phyloP scores from a whole-genome alignment of 768 basidiomycete genomes.

The Suillus hirtellus region DNA sequence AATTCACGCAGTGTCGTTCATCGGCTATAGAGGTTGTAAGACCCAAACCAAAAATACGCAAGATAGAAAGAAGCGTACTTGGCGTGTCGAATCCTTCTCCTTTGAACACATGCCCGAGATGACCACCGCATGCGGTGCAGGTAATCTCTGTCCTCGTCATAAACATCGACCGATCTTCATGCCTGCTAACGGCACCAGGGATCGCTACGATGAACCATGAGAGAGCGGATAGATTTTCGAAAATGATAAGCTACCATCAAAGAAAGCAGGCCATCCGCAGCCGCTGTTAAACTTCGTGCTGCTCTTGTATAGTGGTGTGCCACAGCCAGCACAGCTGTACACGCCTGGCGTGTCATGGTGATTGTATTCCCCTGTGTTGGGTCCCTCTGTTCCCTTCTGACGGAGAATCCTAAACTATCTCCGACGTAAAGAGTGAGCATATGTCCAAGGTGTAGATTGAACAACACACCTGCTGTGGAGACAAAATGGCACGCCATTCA shows the following conservation, averaged over 20 bases:
- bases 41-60: background rate
- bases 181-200: slow-evolving; percentile 82
- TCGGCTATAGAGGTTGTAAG: slow-evolving; percentile 48
- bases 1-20: slow-evolving; percentile 90
- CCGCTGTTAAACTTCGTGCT: slow-evolving; percentile 90
- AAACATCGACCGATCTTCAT: slow-evolving; percentile 49
- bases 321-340: slow-evolving; percentile 80
- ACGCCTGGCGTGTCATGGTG: slow-evolving; percentile 64
- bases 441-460: background rate
- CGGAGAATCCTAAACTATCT: slow-evolving; percentile 81
- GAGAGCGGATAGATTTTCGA: background rate
- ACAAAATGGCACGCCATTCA: slow-evolving; percentile 84
- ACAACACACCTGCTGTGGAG: slow-evolving; percentile 72
- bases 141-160: slow-evolving; percentile 83
- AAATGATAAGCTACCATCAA: slow-evolving; percentile 59
- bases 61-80: slow-evolving; percentile 46
- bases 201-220: slow-evolving; percentile 55
- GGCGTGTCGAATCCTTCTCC: slow-evolving; percentile 84
- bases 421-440: background rate
- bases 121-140: slow-evolving; percentile 89
- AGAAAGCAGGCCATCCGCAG: slow-evolving; percentile 98
- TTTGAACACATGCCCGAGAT: slow-evolving; percentile 94
- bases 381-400: slow-evolving; percentile 81
- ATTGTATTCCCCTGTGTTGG: slow-evolving; percentile 81
- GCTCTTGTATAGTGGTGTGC: slow-evolving; percentile 83